phyloP scores from a whole-genome alignment of 2,329 filamentous ascomycete species.

The Aureobasidium sp. region DNA sequence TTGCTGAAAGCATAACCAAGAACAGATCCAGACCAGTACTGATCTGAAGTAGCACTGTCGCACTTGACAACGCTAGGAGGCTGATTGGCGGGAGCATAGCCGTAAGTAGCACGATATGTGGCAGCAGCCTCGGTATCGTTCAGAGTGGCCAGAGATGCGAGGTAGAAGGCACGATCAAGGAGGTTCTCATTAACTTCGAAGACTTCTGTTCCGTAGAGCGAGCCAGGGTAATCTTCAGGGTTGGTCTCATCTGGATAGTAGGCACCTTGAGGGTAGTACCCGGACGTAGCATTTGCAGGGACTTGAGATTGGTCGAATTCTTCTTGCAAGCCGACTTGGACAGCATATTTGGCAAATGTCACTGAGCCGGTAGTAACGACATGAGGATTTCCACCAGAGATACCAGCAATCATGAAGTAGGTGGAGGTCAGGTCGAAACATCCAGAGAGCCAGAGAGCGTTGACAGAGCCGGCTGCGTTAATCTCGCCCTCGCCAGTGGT shows the following conservation, averaged over 20 bases:
- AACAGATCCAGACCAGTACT: conserved; percentile 27
- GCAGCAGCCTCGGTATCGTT: conserved; percentile 26
- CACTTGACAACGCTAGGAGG: conserved; percentile 28
- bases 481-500: conserved; percentile 9
- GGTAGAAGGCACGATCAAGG: conserved; percentile 22
- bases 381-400: conserved; percentile 24
- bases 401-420: conserved; percentile 26
- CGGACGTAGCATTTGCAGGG: conserved; percentile 20
- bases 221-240: conserved; percentile 18
- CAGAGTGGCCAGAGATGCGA: conserved; percentile 25
- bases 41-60: conserved; percentile 28
- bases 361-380: conserved; percentile 22
- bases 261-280: conserved; percentile 23
- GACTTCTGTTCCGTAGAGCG: conserved; percentile 32
- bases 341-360: conserved; percentile 22
- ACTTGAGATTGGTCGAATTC: conserved; percentile 22
- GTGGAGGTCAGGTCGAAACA: conserved; percentile 22
- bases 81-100: conserved; percentile 23
- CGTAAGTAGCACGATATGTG: conserved; percentile 27
- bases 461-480: conserved; percentile 7
- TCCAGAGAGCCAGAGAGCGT: conserved; percentile 20
- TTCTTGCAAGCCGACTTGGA: conserved; percentile 23
- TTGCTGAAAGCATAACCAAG: conserved; percentile 26
- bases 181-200: conserved; percentile 31
- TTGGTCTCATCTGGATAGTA: conserved; percentile 20